Base-by-base conservation (phyloP, 805 yeast species). In the Cyberlindnera euphorbiae region DNA sequence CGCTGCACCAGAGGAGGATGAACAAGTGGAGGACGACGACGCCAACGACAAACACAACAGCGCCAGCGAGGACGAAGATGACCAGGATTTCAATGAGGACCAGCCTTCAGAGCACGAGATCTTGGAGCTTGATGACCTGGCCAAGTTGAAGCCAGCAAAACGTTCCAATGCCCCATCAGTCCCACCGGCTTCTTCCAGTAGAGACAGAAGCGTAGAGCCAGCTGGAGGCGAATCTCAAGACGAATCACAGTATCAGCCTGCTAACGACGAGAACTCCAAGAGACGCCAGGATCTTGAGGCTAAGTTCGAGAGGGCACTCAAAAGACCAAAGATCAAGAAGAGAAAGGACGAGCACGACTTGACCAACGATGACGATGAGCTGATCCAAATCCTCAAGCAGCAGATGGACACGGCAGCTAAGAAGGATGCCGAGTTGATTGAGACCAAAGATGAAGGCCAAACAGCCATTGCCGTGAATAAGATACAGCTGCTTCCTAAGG, bases 351-450 rank as follows among this genome's bases (percentile, higher is more conserved):
- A 93, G 50, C 95, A 87, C 55, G 98, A 93, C 63, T 65, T 93
- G 47, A 97, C 94, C 58, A 81, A 87, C 53, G 82, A 86, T 81
- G 94, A 89, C 58, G 99, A 93, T 67, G 97, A 89, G 55, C 74
- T 76, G 42, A 85, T 93, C 46, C 78, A 86, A 35, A 72, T 73
- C 43, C 69, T 93, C 48, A 85, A 94, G 47, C 88, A 82, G 50
- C 77, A 77, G 60, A 93, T 93, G 99, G 84, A 88, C 52, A 75
- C 78, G 46, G 90, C 88, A 4, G 95, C 95, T 11, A 81, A 78
- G 57, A 62, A 72, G 53, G 95, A 84, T 60, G 76, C 75, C 34
- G 82, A 77, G 48, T 52, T 68, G 8, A 53, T 67, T 33, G 66
- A 62, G 39, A 62, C 22, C 22, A 19, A 19, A 19, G 22, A 19